Evolutionary conservation across 495 filamentous ascomycete genomes (phyloP), one percentile per base, ranked within the genome.

Genomic region (Usnea hakonensis): DNA sequence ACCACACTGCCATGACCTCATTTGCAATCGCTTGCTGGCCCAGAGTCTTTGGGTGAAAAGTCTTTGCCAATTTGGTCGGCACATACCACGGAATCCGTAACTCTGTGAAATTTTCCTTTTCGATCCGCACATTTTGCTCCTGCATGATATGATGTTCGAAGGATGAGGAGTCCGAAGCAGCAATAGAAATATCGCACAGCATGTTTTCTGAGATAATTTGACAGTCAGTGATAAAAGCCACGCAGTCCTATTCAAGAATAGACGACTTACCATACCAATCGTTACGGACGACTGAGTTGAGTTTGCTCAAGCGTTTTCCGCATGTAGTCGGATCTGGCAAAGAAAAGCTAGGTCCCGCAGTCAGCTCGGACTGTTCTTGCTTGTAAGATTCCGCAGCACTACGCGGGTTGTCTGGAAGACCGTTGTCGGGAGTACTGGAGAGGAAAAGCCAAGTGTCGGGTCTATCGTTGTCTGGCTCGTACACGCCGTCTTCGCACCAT

Each of bases 371-470:
- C 3, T 16, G 23, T 14, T 30, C 23, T 17, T 30, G 46, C 2
- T 30, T 0, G 46, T 50, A 30, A 6, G 46, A 50, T 30, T 50
- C 46, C 2, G 0, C 1, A 28, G 46, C 46, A 5, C 46, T 14
- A 30, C 4, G 23, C 30, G 46, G 46, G 26, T 50, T 5, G 10
- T 30, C 46, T 3, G 46, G 46, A 16, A 50, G 23, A 30, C 17
- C 30, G 46, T 50, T 50, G 26, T 50, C 46, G 16, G 46, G 26
- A 5, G 23, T 30, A 17, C 46, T 17, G 13, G 46, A 50, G 14
- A 50, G 46, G 62, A 79, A 81, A 57, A 81, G 79, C 78, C 78
- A 81, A 5, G 76, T 76, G 36, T 78, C 73, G 10, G 40, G 58
- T 23, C 74, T 70, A 19, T 60, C 56, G 52, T 74, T 73, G 38